Evolutionary conservation across 2,329 filamentous ascomycete genomes (phyloP), one percentile per base, ranked within the genome.

Genomic region (Fusarium proliferatum): DNA sequence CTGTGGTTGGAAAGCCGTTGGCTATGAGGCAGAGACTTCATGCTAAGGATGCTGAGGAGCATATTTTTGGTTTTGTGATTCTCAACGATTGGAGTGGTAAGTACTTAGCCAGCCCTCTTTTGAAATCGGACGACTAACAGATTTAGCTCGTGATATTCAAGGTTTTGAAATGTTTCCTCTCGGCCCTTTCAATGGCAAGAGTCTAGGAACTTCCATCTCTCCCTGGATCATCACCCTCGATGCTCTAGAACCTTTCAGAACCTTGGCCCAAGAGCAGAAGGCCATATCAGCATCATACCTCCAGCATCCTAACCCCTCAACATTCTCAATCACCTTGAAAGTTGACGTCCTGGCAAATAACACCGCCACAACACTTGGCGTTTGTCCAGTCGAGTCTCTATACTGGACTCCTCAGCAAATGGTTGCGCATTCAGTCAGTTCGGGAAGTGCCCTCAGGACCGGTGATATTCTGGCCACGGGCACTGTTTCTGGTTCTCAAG

Each of bases 211-310:
- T 0, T 86, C 84, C 1, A 87, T 92, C 28, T 89, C 87, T 0
- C 89, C 90, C 0, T 92, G 90, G 90, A 81, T 92, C 17, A 79
- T 92, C 7, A 90, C 89, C 0, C 81, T 88, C 3, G 89, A 91
- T 41, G 90, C 90, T 0, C 77, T 92, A n/a, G 83, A 88, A 9
- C 85, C 90, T 33, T 89, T 91, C 53, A 88, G 89, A 15, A 62
- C 77, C 1, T 58, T 46, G 0, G 19, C 68, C 0, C 45, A 51
- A 2, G n/a, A 45, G 0, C 69, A 75, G n/a, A 48, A 72, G 1
- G 48, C 30, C 0, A 48, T 65, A 1, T 42, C 68, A 34, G 53
- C 55, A 0, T n/a, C 53, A 1, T 84, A 84, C 48, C 79, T 85
- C 5, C 68, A 78, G 26, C 81, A 85, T 30, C 74, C 76, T 0